Evolutionary conservation across 164 flowering plant genomes (phyloP).

Genomic region (Annona cherimola): DNA sequence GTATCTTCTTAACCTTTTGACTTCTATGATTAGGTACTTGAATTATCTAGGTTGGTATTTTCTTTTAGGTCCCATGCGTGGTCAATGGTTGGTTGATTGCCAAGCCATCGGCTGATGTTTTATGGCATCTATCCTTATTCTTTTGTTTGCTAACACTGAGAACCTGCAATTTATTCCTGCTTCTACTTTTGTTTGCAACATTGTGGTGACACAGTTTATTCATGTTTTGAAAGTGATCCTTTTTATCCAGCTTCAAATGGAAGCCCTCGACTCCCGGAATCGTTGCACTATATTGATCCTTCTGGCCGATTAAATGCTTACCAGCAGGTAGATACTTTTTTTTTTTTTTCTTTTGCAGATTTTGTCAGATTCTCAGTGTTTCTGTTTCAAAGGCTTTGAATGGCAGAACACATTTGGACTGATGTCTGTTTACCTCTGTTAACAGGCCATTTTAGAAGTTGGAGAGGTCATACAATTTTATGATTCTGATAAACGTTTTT

Average conservation of each 20-base stretch:
- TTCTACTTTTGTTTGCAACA: not conserved
- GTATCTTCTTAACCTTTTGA: too few species aligned
- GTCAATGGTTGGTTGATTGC: not conserved
- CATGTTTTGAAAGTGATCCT: conserved; percentile 1
- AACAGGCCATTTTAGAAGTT: conserved; percentile 79
- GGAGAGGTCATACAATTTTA: conserved; percentile 79
- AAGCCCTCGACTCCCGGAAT: conserved; percentile 53
- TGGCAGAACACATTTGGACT: not conserved
- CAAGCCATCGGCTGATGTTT: not conserved
- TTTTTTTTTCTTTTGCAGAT: not conserved
- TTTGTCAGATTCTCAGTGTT: not conserved
- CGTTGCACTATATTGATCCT: conserved; percentile 85
- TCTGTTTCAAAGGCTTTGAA: not conserved
- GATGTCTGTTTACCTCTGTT: not conserved
- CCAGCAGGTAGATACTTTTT: conserved; percentile 56
- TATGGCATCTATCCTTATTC: too few species aligned
- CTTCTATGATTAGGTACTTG: not conserved
- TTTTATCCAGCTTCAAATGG: conserved; percentile 78
- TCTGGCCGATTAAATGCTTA: conserved; percentile 76
- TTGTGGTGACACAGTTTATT: not conserved
- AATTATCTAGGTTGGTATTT: not conserved
- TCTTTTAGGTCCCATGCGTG: not conserved
- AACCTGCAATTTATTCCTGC: not conserved
- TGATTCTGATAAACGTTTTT: conserved; percentile 70
- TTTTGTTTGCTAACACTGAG: not conserved